A percentile compares a stretch with the other conserved stretches of the same genome.
Conservation (phyloP, 306 rosid species). For the apple (Malus domestica) region ASM211411v1 NC_041804.1:15426001-15426500, state of each 20-base stretch:
- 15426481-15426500: not conserved
- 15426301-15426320: not conserved
- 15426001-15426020: conserved; percentile 17
- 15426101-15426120: not conserved
- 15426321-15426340: not conserved
- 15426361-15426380: not conserved
- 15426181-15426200: not conserved
- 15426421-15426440: not conserved
- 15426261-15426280: not conserved
- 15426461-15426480: not conserved
- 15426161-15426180: not conserved
- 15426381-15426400: not conserved
- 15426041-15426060: conserved; percentile 9
- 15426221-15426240: not conserved
- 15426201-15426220: not conserved
- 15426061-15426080: not conserved
- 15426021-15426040: conserved; percentile 16
- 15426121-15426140: not conserved
- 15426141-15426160: not conserved
- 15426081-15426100: not conserved
- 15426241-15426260: not conserved
- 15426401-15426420: not conserved
- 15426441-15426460: not conserved
- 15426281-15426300: not conserved
- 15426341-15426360: not conserved